Evolutionary conservation across 1,139 yeast genomes (phyloP).

Genomic region (Pichia sp.): DNA sequence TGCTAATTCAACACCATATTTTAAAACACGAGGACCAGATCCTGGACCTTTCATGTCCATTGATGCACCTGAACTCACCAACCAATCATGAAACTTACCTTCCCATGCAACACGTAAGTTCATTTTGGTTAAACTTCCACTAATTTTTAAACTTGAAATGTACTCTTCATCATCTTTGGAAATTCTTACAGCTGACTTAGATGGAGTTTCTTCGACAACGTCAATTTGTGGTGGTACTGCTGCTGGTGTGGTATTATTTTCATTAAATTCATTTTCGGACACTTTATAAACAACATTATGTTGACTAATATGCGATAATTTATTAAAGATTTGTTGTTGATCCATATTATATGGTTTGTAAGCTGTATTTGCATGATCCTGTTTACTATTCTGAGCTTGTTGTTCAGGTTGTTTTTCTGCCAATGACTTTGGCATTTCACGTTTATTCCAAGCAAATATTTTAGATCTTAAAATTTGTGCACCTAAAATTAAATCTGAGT

Average conservation of each 20-base stretch:
- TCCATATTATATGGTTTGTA: no score
- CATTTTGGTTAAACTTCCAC: constrained; percentile 63
- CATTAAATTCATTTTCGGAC: constrained; percentile 10
- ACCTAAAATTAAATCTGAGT: constrained; percentile 81
- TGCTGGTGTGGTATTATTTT: constrained; percentile 1
- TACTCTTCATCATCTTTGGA: constrained; percentile 14
- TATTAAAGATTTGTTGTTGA: no score
- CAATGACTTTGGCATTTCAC: neutral
- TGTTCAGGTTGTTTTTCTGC: neutral
- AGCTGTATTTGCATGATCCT: no score
- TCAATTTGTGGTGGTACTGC: neutral
- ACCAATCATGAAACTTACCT: constrained; percentile 74
- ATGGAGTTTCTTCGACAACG: neutral
- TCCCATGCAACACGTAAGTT: constrained; percentile 75
- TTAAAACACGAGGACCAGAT: constrained; percentile 26
- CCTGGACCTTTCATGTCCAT: constrained; percentile 28
- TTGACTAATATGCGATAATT: constrained; percentile 4
- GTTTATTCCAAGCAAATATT: constrained; percentile 17
- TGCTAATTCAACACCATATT: constrained; percentile 32
- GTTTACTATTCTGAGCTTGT: no score
- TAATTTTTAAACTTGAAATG: constrained; percentile 61
- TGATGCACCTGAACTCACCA: constrained; percentile 71
- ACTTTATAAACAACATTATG: constrained; percentile 13
- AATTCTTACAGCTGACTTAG: neutral
- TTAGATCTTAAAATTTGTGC: constrained; percentile 63